Base-by-base conservation (phyloP, 2,329 filamentous ascomycete genomes). In the Pestalotiopsis sp. region DNA sequence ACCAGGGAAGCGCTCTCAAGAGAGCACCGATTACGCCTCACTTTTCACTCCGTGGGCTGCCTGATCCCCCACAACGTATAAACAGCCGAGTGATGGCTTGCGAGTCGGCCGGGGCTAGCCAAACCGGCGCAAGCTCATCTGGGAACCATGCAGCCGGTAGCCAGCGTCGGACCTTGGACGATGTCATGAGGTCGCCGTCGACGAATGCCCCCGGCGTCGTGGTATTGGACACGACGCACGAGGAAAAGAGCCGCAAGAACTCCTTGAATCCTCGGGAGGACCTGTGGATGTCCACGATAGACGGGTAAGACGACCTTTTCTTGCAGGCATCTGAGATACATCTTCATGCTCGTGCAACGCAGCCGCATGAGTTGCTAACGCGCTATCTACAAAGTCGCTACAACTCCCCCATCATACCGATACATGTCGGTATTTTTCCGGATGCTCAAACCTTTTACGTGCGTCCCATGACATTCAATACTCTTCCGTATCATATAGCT, bases 281-380 rank as follows among this genome's bases (percentile, higher is more conserved):
- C 71, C 76, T 85, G 26, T 85, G 83, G 83, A 72, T 85, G 59
- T 82, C 81, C 65, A 84, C 81, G n/a, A 78, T 78, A 22, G 83
- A 85, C 71, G 84, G 82, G 81, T 83, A 74, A 77, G 80, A 75
- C 66, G 62, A 35, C 59, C 64, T 24, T 48, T 40, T 30, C 6
- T 61, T 35, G 58, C 35, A 67, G 60, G 13, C 56, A 20, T 35
- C 60, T n/a, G n/a, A 26, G 40, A 61, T 39, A 61, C 55, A 40
- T 60, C 52, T 30, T 30, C 55, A 57, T 59, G 63, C 56, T 58
- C 40, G 64, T 55, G 65, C 24, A 67, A 61, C 68, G 69, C 74
- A 67, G 69, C 35, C 68, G 65, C n/a, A 61, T 39, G 58, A 61
- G 60, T 56, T 52, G 38, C 59, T 62, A 35, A 62, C 22, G 26